Base-by-base conservation (phyloP, 2,329 filamentous ascomycete genomes). In the Verticillium dahliae region DNA sequence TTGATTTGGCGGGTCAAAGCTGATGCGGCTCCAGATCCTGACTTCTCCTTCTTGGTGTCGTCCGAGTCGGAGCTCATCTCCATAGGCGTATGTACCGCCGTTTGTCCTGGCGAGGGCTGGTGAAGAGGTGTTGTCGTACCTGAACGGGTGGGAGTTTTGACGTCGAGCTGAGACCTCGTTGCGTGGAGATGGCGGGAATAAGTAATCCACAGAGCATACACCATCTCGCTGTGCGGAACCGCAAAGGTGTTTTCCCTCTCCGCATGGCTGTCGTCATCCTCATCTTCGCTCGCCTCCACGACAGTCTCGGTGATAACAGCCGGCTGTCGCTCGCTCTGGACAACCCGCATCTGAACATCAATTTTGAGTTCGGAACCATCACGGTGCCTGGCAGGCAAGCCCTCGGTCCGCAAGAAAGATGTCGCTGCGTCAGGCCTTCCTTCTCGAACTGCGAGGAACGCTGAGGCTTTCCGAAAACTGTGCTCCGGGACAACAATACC, bases 401-500 rank as follows among this genome's bases (percentile, higher is more conserved):
- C 95, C 66, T 91, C 90, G 1, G 95, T 92, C 60, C 90, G 86
- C 56, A 96, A 77, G 72, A 98, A 97, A 52, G 90, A 87, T 2
- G 88, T 85, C 0, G 89, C 84, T 7, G 89, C 90, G 75, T 97
- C 91, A 55, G 88, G 85, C 56, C 88, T 90, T 34, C 91, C 92
- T 72, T 97, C 91, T 61, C 90, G 88, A 61, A 98, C 81, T 2
- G 91, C 90, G 31, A 97, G 82, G 60, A 97, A 84, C 4, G 92
- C 92, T 62, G 92, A 86, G 6, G 95, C 95, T 67, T 93, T 88
- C 62, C 95, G 87, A 76, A 99, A 98, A 70, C 91, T 96, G 72
- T 97, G 93, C 73, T 99, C 95, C 1, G 95, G 93, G 61, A 99
- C 90, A 15, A 99, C 93, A 69, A 97, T 93, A n/a, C 95, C 95